These are phyloP conservation scores for Stagonosporopsis vannaccii DNA, from an alignment of 2,329 filamentous ascomycete genomes.

Conservation along the genomic window DNA sequence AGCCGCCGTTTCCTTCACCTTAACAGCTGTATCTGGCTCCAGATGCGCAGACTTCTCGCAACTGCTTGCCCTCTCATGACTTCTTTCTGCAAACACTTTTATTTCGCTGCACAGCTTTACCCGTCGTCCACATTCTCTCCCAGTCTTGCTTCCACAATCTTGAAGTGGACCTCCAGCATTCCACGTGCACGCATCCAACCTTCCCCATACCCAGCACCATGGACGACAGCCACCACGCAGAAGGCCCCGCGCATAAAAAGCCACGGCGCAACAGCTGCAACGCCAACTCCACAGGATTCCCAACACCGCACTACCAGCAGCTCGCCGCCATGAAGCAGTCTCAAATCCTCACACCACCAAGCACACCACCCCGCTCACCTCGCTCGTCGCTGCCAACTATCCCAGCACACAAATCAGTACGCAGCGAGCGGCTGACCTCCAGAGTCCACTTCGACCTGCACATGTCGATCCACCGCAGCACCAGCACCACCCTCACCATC, in stretches of 20 bases:
- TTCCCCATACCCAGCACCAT: background rate
- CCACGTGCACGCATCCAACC: background rate
- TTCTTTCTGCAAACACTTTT: constrained; percentile 5
- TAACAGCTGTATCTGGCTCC: background rate
- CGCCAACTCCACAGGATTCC: background rate
- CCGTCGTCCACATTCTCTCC: constrained; percentile 26
- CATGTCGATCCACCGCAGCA: constrained; percentile 30
- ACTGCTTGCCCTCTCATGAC: background rate
- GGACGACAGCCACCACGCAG: constrained; percentile 8
- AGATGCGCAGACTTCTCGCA: background rate
- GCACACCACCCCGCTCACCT: constrained; percentile 8
- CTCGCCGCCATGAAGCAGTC: constrained; percentile 4
- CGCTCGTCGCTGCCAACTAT: background rate
- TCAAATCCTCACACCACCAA: constrained; percentile 6
- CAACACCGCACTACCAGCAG: background rate
- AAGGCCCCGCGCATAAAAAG: background rate
- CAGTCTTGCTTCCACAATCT: constrained; percentile 17
- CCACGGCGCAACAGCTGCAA: constrained; percentile 1
- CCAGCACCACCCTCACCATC: constrained; percentile 34
- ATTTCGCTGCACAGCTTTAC: constrained; percentile 8
- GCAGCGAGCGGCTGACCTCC: background rate
- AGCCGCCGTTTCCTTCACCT: background rate
- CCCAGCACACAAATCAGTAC: background rate
- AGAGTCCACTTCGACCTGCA: constrained; percentile 23
- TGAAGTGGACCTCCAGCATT: constrained; percentile 10